These are phyloP conservation scores for Tausonia pullulans DNA, from an alignment of 1,284 basidiomycete genomes.

Conservation along the genomic window DNA sequence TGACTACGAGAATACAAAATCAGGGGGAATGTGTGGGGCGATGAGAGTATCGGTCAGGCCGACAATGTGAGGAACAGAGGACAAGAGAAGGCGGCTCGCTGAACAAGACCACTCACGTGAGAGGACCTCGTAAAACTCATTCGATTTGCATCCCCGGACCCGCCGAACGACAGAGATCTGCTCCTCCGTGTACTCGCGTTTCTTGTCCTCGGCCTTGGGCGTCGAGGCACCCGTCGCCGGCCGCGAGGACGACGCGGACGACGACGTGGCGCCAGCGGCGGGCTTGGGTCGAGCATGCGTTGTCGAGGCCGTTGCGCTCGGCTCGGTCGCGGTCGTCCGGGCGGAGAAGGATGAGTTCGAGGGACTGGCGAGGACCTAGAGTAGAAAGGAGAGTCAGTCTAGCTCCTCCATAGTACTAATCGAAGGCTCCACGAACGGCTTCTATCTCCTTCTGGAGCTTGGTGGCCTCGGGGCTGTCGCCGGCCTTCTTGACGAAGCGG, in stretches of 20 bases:
- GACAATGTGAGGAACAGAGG: not conserved
- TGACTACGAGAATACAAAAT: conserved; percentile 36
- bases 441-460: conserved; percentile 53
- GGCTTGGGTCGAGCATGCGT: conserved; percentile 23
- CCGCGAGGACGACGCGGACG: conserved; percentile 1
- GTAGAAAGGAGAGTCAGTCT: conserved; percentile 21
- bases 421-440: conserved; percentile 41
- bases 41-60: not conserved
- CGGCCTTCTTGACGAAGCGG: conserved; percentile 86
- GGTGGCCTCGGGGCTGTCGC: conserved; percentile 65
- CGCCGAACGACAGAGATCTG: conserved; percentile 77
- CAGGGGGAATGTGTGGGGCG: not conserved
- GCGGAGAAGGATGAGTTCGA: conserved; percentile 13
- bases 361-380: not conserved
- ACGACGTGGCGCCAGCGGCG: conserved; percentile 5
- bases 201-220: conserved; percentile 30
- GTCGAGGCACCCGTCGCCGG: conserved; percentile 5
- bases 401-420: conserved; percentile 33
- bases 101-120: conserved; percentile 31
- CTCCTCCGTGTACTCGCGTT: conserved; percentile 76
- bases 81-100: conserved; percentile 1
- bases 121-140: conserved; percentile 91
- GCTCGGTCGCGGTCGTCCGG: conserved; percentile 32
- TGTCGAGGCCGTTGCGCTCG: conserved; percentile 29
- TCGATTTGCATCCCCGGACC: conserved; percentile 70